phyloP scores from a whole-genome alignment of 306 rosid genomes.

The Luffa acutangula region DNA sequence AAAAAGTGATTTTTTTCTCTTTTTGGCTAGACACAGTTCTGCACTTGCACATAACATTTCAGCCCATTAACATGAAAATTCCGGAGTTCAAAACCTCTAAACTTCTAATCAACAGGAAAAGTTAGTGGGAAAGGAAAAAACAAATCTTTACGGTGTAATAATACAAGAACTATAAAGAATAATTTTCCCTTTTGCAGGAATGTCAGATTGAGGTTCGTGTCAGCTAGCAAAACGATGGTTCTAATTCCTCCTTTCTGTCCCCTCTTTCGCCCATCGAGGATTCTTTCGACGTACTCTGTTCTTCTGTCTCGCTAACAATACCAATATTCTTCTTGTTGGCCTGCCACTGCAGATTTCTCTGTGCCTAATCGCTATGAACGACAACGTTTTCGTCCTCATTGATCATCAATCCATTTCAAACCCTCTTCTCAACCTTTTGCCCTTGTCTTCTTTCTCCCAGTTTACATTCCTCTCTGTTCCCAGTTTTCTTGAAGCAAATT shows the following conservation, averaged over 20 bases:
- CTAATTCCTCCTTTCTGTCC: constrained; percentile 2
- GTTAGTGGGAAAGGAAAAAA: background rate
- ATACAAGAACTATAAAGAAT: background rate
- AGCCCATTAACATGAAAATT: background rate
- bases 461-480: background rate
- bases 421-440: background rate
- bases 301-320: background rate
- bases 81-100: background rate
- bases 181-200: background rate
- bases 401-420: background rate
- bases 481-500: background rate
- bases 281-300: background rate
- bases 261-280: background rate
- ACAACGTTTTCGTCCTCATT: background rate
- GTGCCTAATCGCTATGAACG: background rate
- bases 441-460: background rate
- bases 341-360: background rate
- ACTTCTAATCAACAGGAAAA: background rate
- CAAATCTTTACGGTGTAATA: background rate
- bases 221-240: background rate
- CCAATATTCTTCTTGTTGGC: background rate
- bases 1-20: too few species aligned
- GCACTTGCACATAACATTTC: background rate
- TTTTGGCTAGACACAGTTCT: background rate
- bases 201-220: background rate